Evolutionary conservation across 805 yeast genomes (phyloP).

Genomic region (Candida sonorensis): DNA sequence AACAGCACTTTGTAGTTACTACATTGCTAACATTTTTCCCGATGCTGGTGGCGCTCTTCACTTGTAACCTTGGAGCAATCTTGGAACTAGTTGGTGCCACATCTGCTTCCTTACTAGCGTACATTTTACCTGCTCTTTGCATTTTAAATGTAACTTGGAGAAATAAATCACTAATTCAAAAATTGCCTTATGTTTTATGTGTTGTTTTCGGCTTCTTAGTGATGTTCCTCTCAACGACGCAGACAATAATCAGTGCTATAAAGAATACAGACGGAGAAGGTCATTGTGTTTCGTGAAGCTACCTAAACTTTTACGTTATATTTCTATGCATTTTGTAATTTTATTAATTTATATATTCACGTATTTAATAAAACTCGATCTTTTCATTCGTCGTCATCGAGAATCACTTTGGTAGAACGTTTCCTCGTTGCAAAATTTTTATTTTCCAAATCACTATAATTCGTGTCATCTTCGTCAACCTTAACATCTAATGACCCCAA

Average conservation of each 20-base stretch:
- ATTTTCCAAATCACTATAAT: not conserved
- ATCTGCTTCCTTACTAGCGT: slow-evolving; percentile 88
- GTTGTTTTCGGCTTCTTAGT: slow-evolving; percentile 67
- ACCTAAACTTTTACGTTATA: no score
- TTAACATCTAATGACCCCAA: no score
- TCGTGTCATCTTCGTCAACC: slow-evolving; percentile 3
- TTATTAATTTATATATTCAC: no score
- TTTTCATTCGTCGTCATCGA: slow-evolving; percentile 1
- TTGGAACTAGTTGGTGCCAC: slow-evolving; percentile 89
- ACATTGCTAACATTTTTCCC: slow-evolving; percentile 57
- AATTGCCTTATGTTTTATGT: slow-evolving; percentile 53
- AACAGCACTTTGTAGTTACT: slow-evolving; percentile 58
- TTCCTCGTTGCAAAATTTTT: no score
- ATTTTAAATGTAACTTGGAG: slow-evolving; percentile 56
- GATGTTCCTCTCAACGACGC: slow-evolving; percentile 75
- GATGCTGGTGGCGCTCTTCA: slow-evolving; percentile 67
- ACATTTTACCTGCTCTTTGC: slow-evolving; percentile 84
- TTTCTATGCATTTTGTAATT: no score
- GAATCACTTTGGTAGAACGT: not conserved
- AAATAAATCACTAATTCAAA: slow-evolving; percentile 34
- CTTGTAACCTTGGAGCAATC: slow-evolving; percentile 86
- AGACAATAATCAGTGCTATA: slow-evolving; percentile 50
- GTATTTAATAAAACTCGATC: no score
- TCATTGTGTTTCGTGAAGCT: slow-evolving; percentile 37
- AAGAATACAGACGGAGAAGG: slow-evolving; percentile 32